phyloP scores from a whole-genome alignment of 148 eudicot genomes.

The Dysphania ambrosioides region DNA sequence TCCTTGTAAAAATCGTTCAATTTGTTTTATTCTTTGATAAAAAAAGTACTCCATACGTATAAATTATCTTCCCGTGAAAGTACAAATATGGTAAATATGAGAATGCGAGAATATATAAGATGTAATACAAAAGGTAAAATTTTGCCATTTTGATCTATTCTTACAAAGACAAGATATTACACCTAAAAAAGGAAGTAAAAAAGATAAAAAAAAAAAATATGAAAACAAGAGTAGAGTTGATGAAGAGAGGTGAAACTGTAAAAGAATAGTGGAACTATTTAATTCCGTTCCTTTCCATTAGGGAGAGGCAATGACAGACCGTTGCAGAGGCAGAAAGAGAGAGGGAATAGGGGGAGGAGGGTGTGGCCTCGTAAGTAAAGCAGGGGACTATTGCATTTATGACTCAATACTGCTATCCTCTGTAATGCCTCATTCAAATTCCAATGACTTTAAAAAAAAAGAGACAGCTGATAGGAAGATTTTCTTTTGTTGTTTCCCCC shows the following conservation, averaged over 20 bases:
- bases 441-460: conserved; percentile 12
- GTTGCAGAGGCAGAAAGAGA: conserved; percentile 26
- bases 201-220: too few relatives aligned
- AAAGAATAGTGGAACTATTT: not conserved
- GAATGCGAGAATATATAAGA: not conserved
- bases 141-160: not conserved
- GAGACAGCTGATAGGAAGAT: not conserved
- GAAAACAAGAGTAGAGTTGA: not conserved
- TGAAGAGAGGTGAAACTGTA: not conserved
- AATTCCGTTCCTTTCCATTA: conserved; percentile 12
- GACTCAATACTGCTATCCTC: conserved; percentile 29
- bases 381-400: conserved; percentile 27
- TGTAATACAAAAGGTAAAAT: not conserved
- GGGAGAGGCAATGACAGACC: conserved; percentile 35
- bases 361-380: too few relatives aligned
- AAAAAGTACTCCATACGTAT: too few relatives aligned
- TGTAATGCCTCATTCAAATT: conserved; percentile 29
- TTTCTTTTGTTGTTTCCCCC: not conserved
- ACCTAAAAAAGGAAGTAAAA: not conserved
- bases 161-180: not conserved
- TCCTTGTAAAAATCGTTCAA: too few relatives aligned
- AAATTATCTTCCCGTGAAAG: too few relatives aligned
- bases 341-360: not conserved
- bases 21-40: too few relatives aligned
- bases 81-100: not conserved